phyloP scores from a whole-genome alignment of 768 basidiomycete species.

The Boletales sp. region DNA sequence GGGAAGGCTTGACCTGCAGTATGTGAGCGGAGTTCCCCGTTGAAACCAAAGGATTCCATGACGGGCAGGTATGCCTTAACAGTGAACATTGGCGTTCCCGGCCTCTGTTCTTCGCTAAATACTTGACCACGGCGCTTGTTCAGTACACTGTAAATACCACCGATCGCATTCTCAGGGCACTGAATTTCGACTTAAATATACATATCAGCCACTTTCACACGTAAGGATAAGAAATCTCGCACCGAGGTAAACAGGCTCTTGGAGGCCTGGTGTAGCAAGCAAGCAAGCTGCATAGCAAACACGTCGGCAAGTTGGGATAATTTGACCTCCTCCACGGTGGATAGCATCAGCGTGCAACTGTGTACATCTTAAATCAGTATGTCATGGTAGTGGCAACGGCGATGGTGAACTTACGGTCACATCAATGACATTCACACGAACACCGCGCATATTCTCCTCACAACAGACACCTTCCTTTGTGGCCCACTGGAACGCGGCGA shows the following conservation, averaged over 20 bases:
- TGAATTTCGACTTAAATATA: constrained; percentile 81
- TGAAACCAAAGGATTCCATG: constrained; percentile 95
- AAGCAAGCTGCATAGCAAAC: constrained; percentile 94
- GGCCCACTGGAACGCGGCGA: constrained; percentile 99
- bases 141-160: constrained; percentile 91
- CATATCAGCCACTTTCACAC: constrained; percentile 10
- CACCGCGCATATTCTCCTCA: constrained; percentile 99
- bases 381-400: neutral
- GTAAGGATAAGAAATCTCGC: constrained; percentile 13
- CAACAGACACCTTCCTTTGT: constrained; percentile 96
- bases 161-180: constrained; percentile 95
- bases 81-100: constrained; percentile 99
- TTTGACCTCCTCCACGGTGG: constrained; percentile 98
- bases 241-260: constrained; percentile 96
- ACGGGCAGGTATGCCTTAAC: constrained; percentile 97
- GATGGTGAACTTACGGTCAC: constrained; percentile 65
- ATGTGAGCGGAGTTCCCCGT: constrained; percentile 87
- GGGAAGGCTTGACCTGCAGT: constrained; percentile 99
- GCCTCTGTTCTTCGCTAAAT: constrained; percentile 94
- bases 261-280: constrained; percentile 85
- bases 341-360: constrained; percentile 98
- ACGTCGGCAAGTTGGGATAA: constrained; percentile 96
- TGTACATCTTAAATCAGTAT: neutral
- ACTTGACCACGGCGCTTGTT: constrained; percentile 99
- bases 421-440: constrained; percentile 93